A percentile compares a stretch with the other conserved stretches of the same genome.
phyloP scores from a whole-genome alignment of 331 rosid species.

The Cydonia oblonga region DNA sequence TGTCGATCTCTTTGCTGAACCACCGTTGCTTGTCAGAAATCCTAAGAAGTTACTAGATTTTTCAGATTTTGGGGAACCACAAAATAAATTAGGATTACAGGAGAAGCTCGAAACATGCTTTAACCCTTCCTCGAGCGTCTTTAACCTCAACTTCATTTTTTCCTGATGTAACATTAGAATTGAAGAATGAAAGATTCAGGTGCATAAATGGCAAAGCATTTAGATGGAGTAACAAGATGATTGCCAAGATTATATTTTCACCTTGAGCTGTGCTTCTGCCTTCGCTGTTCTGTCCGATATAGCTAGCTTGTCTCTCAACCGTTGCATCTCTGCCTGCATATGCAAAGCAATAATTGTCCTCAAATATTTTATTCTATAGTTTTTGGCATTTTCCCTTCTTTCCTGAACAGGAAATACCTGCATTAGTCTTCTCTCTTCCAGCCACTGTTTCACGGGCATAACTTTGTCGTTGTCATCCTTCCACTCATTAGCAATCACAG shows the following conservation, averaged over 20 bases:
- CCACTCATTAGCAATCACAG: conserved; percentile 88
- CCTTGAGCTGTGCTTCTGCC: conserved; percentile 96
- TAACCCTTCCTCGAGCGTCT: conserved; percentile 79
- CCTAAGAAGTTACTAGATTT: conserved; percentile 53
- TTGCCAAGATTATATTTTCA: conserved; percentile 6
- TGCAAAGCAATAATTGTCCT: conserved; percentile 3
- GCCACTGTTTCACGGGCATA: conserved; percentile 93
- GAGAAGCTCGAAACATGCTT: conserved; percentile 34
- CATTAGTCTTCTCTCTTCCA: conserved; percentile 78
- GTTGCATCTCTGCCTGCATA: conserved; percentile 77
- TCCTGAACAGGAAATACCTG: conserved; percentile 36
- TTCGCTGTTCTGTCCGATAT: conserved; percentile 82
- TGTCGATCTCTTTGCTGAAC: conserved; percentile 61
- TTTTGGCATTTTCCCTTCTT: neutral
- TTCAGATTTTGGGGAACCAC: conserved; percentile 41
- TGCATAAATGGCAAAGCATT: neutral
- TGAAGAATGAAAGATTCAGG: neutral
- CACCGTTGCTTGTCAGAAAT: conserved; percentile 48
- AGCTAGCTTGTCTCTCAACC: conserved; percentile 72
- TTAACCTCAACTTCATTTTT: conserved; percentile 73
- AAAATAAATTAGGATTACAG: conserved; percentile 24
- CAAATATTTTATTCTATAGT: neutral
- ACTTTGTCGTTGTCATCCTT: conserved; percentile 82
- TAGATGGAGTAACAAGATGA: neutral
- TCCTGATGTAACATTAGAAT: conserved; percentile 36